Evolutionary conservation across 2,329 filamentous ascomycete genomes (phyloP).

Genomic region (Helminthosporium solani): DNA sequence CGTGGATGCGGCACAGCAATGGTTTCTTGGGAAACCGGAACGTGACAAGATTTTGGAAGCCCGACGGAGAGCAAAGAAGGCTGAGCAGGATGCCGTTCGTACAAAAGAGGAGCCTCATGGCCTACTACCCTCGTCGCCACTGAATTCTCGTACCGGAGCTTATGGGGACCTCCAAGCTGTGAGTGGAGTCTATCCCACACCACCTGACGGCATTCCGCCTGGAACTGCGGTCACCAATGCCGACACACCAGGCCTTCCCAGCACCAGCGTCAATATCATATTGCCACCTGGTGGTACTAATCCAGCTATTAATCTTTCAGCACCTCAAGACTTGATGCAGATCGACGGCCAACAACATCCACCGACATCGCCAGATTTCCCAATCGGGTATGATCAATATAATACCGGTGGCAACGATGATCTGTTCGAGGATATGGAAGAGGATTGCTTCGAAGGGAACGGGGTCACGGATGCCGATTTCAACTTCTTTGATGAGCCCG

Average conservation of each 20-base stretch:
- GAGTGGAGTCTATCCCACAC: conserved; percentile 44
- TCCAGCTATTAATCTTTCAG: conserved; percentile 36
- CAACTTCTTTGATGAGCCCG: conserved; percentile 74
- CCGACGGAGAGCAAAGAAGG: conserved; percentile 46
- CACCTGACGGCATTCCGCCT: conserved; percentile 41
- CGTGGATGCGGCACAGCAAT: conserved; percentile 38
- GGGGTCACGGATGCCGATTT: conserved; percentile 82
- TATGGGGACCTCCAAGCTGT: conserved; percentile 41
- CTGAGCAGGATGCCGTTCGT: conserved; percentile 49
- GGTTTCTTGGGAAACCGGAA: conserved; percentile 38
- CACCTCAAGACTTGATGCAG: conserved; percentile 23
- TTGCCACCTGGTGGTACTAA: conserved; percentile 31
- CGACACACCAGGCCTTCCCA: conserved; percentile 33
- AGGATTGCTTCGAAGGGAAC: conserved; percentile 70
- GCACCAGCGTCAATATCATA: conserved; percentile 26
- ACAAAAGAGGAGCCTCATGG: conserved; percentile 31
- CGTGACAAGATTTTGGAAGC: conserved; percentile 39
- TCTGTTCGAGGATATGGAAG: conserved; percentile 68
- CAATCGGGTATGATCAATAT: conserved; percentile 24
- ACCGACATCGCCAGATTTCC: conserved; percentile 26
- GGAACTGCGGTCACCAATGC: conserved; percentile 27
- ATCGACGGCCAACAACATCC: conserved; percentile 20
- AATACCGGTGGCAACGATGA: conserved; percentile 48
- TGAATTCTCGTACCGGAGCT: conserved; percentile 35
- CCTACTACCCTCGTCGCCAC: conserved; percentile 39